These are phyloP conservation scores for Boletus patriciae DNA, from an alignment of 768 basidiomycete species.

Conservation along the genomic window DNA sequence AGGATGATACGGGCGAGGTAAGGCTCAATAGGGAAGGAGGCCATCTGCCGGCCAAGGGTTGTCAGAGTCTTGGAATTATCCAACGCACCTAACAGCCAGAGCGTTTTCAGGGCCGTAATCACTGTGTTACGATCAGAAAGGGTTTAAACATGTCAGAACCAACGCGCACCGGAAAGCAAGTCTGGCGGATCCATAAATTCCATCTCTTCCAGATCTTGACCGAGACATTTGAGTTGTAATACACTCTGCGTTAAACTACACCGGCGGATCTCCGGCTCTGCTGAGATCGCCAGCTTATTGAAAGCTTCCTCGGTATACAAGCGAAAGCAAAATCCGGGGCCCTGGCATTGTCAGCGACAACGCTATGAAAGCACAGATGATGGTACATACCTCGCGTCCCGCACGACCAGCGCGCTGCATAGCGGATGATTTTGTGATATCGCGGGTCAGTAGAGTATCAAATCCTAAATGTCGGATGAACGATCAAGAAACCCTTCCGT, in stretches of 20 bases:
- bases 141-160: too few relatives aligned
- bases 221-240: constrained; percentile 83
- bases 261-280: constrained; percentile 89
- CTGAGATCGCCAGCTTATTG: constrained; percentile 57
- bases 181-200: constrained; percentile 91
- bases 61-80: constrained; percentile 67
- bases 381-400: constrained; percentile 72
- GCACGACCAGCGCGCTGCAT: constrained; percentile 95
- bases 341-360: constrained; percentile 40
- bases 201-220: constrained; percentile 75
- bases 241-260: constrained; percentile 81
- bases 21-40: constrained; percentile 91
- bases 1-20: constrained; percentile 74
- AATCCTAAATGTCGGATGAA: constrained; percentile 56
- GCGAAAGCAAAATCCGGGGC: constrained; percentile 84
- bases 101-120: constrained; percentile 59
- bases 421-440: constrained; percentile 88
- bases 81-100: constrained; percentile 81
- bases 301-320: constrained; percentile 87
- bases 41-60: constrained; percentile 76
- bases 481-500: background rate
- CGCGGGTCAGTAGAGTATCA: constrained; percentile 78
- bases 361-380: background rate
- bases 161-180: constrained; percentile 62
- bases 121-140: constrained; percentile 39